Base-by-base conservation (phyloP, 164 flowering plant species). In the Echeveria elegans region DNA sequence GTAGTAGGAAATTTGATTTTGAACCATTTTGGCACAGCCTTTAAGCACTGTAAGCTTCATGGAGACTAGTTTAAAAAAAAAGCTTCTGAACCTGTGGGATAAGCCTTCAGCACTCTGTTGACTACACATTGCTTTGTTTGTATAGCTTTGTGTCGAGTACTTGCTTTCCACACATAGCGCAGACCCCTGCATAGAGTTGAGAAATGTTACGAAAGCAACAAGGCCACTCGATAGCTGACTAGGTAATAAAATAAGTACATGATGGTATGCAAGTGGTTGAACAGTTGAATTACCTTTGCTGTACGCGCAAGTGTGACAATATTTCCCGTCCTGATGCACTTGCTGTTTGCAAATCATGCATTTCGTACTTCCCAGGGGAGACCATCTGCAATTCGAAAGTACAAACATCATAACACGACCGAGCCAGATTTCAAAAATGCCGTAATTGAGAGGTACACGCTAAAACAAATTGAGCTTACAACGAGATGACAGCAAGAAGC, bases 261-360 rank as follows among this genome's bases (percentile, higher is more conserved):
- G n/a, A n/a, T n/a, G n/a, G n/a, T n/a, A n/a, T n/a, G n/a, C n/a
- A n/a, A n/a, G n/a, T n/a, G n/a, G n/a, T n/a, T n/a, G n/a, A n/a
- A n/a, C n/a, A n/a, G n/a, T n/a, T n/a, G n/a, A n/a, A n/a, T 21
- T 77, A 90, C 98, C 98, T 88, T 94, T 94, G 50, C 76, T 73
- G 70, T 91, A 94, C 19, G 99, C 99, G 77, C 99, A 91, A 6
- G 97, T 89, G 77, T 94, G 99, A 69, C 99, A 94, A 72, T 94
- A 94, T 71, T 88, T 88, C 64, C 53, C 97, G 74, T 94, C 78
- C 77, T 94, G 99, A 78, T 94, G 99, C 6, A 91, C 93, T 72
- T 94, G 99, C 74, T 94, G 99, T 88, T 94, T 94, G 85, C 99
- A 94, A 70, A 94, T 91, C 6, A 83, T 83, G 83, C 99, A 91